These are phyloP conservation scores for Salix suchowensis DNA, from an alignment of 345 rosid genomes.

Conservation along the genomic window DNA sequence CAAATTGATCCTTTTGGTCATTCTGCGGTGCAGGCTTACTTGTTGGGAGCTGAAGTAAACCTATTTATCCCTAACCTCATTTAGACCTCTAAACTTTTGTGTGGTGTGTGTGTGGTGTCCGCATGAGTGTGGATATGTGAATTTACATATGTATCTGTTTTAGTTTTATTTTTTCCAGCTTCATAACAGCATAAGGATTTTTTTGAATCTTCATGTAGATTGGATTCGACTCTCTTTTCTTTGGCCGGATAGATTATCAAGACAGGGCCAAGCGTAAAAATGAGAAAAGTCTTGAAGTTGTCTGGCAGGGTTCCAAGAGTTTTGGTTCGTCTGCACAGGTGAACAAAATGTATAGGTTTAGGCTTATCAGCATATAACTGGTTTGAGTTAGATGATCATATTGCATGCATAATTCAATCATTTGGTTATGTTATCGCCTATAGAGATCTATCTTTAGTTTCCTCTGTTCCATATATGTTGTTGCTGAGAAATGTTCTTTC, in stretches of 20 bases:
- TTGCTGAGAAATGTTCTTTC: neutral
- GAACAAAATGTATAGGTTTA: constrained; percentile 6
- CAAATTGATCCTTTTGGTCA: constrained; percentile 99
- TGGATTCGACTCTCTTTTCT: constrained; percentile 90
- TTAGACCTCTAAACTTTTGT: neutral
- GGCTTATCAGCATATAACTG: neutral
- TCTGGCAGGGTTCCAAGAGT: constrained; percentile 89
- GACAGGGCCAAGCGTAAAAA: constrained; percentile 72
- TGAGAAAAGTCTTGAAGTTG: constrained; percentile 91
- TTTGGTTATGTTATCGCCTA: neutral
- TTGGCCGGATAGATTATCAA: constrained; percentile 94
- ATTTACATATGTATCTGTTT: too few species aligned
- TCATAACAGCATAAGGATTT: constrained; percentile 4
- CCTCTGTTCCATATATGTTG: neutral
- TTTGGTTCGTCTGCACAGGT: constrained; percentile 89
- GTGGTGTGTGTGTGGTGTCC: too few species aligned
- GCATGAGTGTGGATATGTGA: too few species aligned
- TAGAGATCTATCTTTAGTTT: neutral
- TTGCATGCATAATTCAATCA: neutral
- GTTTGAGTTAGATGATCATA: neutral
- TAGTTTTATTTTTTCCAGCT: constrained; percentile 2
- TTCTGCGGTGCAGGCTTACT: constrained; percentile 95
- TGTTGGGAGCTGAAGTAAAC: constrained; percentile 84
- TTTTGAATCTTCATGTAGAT: constrained; percentile 42
- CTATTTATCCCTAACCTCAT: constrained; percentile 3